Base-by-base conservation (phyloP, 2,329 filamentous ascomycete species). In the Epichloe sp. region DNA sequence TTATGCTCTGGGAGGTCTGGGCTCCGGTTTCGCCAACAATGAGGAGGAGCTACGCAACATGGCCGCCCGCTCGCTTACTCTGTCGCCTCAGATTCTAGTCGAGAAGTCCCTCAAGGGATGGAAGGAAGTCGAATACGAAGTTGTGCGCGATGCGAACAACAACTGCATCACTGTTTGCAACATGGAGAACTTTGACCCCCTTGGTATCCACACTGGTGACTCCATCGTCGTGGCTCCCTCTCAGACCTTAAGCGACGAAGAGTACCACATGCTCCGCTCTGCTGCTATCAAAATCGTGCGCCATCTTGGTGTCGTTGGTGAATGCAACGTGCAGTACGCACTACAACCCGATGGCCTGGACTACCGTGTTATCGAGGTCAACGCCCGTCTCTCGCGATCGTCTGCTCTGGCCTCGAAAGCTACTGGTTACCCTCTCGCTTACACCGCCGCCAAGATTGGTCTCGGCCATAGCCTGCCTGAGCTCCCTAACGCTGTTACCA, bases 61-160 rank as follows among this genome's bases (percentile, higher is more conserved):
- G 78, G 86, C 90, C 58, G 90, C 93, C 55, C 83, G 88, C 57
- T 97, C 91, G 45, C 78, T 98, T 53, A 95, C 90, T 44, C 80
- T 97, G 37, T 91, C 91, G 2, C 91, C 93, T 47, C 93, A 98
- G 70, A 96, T 98, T 62, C 72, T 98, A 65, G 90, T 98, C 53
- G 93, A 98, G 76, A 97, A 97, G 73, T 95, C 89, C 49, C 82
- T 98, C 60, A 97, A 96, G 77, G 93, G 93, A 68, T 98, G 93
- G 93, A 98, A 98, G 73, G 93, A 98, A 71, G 85, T 96, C 48
- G 93, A 98, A 70, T 98, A 97, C 65, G 93, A 97, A 71, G 93
- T 97, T 52, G 93, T 97, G 56, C 87, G 93, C 61, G 93, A 98
- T 69, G 91, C 88, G 50, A 84, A 87, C 68, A 94, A 97, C 78